Conservation (phyloP, 169 alveolate species). For the Ichthyophthirius multifiliis region DNA sequence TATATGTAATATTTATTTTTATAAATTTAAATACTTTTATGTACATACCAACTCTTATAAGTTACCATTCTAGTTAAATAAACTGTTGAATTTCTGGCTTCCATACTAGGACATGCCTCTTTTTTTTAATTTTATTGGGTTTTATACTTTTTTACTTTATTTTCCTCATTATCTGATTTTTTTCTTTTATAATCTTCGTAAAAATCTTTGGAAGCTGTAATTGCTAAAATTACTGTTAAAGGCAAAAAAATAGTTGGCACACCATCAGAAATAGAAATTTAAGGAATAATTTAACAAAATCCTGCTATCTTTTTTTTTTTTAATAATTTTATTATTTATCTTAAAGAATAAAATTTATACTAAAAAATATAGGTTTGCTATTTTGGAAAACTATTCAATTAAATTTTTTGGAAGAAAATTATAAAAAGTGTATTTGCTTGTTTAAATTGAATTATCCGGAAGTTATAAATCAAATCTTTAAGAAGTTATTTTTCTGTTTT, state of each 20-base stretch:
- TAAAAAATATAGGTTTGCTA: conserved; percentile 94
- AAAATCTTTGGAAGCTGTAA: conserved; percentile 95
- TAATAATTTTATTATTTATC: no score
- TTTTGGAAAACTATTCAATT: conserved; percentile 93
- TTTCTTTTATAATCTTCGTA: conserved; percentile 96
- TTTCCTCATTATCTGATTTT: conserved; percentile 93
- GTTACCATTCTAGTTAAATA: no score
- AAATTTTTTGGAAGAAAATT: conserved; percentile 92
- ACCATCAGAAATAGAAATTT: conserved; percentile 95
- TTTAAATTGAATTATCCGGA: conserved; percentile 23
- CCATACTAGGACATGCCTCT: no score
- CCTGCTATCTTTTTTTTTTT: no score
- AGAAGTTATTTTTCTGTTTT: conserved; percentile 36
- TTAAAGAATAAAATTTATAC: no score
- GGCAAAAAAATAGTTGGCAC: conserved; percentile 96
- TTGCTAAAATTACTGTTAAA: conserved; percentile 88
- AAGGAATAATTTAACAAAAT: conserved; percentile 90
- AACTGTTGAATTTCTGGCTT: no score
- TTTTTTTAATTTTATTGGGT: no score
- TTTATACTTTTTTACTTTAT: conserved; percentile 65
- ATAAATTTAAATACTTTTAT: no score
- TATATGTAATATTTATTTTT: no score
- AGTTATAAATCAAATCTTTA: conserved; percentile 21
- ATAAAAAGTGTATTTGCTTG: conserved; percentile 50
- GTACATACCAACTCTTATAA: no score